Evolutionary conservation across 2,329 filamentous ascomycete genomes (phyloP), one percentile per base, ranked within the genome.

Genomic region (Pseudogymnoascus sp.): DNA sequence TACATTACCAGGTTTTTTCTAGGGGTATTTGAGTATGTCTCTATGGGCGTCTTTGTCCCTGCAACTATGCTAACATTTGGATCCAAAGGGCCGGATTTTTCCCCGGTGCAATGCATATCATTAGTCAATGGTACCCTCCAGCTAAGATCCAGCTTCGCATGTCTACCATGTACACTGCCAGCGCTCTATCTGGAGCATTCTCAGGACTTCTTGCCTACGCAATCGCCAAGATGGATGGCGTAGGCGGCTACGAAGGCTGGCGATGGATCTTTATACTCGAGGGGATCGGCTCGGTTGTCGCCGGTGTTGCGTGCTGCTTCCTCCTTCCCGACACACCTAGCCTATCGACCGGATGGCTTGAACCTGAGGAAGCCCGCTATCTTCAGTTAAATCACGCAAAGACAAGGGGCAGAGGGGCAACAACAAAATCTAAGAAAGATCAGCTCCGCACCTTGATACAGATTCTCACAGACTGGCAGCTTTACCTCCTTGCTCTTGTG

Each of bases 181-280:
- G 23, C 1, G 72, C 73, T 4, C 69, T 75, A 0, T 71, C 73
- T 0, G 78, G 78, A 4, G 78, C 77, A 4, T 80, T 82, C 66
- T 78, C 76, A 0, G 78, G 79, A 0, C 73, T 81, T 2, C 68
- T 81, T 0, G 79, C 78, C 0, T 77, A 74, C 66, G 76, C 70
- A 0, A 80, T 81, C 62, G 73, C 74, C 26, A 76, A 78, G 62
- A 78, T 80, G 77, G 73, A 80, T 42, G 80, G 79, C 1, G 65
- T 75, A 1, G 74, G 76, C 0, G 77, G 77, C 0, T 69, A 78
- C 0, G 71, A 71, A 4, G 78, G n/a, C n/a, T n/a, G n/a, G n/a
- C n/a, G n/a, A n/a, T n/a, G n/a, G n/a, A n/a, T n/a, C n/a, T n/a
- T n/a, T n/a, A n/a, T n/a, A n/a, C n/a, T n/a, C n/a, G n/a, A n/a